Conservation (phyloP, 108 stramenopile species). For the Phaeodactylum tricornutum region DNA sequence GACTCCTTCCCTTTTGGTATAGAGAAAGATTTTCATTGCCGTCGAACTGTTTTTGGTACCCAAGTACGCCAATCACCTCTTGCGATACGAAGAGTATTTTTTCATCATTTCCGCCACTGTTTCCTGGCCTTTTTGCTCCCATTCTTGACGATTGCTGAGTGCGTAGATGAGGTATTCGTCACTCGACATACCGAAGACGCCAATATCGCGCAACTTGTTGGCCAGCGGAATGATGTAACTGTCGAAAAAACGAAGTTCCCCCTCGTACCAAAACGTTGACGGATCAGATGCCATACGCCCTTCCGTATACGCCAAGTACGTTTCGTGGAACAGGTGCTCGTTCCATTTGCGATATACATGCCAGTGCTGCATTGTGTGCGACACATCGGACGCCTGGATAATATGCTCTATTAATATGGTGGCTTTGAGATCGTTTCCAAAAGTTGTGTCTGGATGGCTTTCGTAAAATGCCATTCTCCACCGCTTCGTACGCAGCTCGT, state of each 20-base stretch:
- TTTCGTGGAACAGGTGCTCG: constrained; percentile 21
- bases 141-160: constrained; percentile 6
- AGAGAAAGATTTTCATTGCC: too few relatives aligned
- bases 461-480: constrained; percentile 18
- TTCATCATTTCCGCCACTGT: background rate
- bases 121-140: constrained; percentile 8
- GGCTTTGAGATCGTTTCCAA: constrained; percentile 14
- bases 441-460: background rate
- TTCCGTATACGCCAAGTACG: constrained; percentile 12
- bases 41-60: too few relatives aligned
- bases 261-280: constrained; percentile 26
- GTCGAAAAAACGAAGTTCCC: constrained; percentile 31
- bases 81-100: background rate
- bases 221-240: constrained; percentile 26
- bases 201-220: constrained; percentile 26
- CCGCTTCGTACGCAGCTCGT: constrained; percentile 8
- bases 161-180: constrained; percentile 4
- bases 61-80: too few relatives aligned
- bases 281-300: constrained; percentile 20
- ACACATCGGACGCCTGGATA: constrained; percentile 42
- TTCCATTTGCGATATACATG: constrained; percentile 37
- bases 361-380: constrained; percentile 43
- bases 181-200: constrained; percentile 25
- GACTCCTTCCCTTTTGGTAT: too few relatives aligned
- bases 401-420: constrained; percentile 38